A percentile compares a stretch with the other conserved stretches of the same genome.
Evolutionary conservation across 371 early-diverging fungal species (phyloP).

Genomic region (Antonospora locustae): DNA sequence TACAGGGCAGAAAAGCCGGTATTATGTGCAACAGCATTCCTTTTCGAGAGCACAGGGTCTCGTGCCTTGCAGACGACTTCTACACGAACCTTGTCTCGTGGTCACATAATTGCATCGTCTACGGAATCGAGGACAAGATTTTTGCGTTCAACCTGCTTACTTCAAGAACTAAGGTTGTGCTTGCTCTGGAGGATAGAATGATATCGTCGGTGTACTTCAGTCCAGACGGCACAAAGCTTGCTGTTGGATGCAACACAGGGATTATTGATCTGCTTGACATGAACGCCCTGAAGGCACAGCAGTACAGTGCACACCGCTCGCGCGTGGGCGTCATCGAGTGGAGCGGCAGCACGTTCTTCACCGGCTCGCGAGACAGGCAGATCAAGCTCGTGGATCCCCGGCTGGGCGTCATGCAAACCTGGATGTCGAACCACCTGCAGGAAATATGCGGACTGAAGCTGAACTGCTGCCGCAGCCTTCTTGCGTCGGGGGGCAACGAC

Average conservation of each 20-base stretch:
- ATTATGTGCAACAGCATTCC: too few relatives aligned
- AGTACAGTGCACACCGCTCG: conserved; percentile 35
- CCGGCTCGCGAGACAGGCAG: conserved; percentile 52
- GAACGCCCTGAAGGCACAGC: conserved; percentile 9
- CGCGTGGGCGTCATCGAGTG: conserved; percentile 51
- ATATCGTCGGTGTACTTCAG: conserved; percentile 46
- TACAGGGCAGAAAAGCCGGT: too few relatives aligned
- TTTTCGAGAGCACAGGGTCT: conserved; percentile 23
- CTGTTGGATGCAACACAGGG: conserved; percentile 35
- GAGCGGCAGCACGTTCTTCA: conserved; percentile 30
- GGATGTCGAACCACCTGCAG: conserved; percentile 42
- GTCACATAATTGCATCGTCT: conserved; percentile 47
- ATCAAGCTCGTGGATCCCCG: conserved; percentile 50
- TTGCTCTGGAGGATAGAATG: conserved; percentile 9
- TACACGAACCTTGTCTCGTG: conserved; percentile 54
- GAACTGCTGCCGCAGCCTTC: conserved; percentile 19
- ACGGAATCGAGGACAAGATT: conserved; percentile 42
- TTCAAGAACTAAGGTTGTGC: conserved; percentile 20
- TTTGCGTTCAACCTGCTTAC: conserved; percentile 48
- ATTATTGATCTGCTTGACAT: conserved; percentile 33
- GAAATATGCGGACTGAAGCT: conserved; percentile 54
- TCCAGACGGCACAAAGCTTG: conserved; percentile 14
- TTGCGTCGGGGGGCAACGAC: conserved; percentile 55
- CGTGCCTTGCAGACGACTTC: conserved; percentile 54
- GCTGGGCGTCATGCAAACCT: conserved; percentile 2